Evolutionary conservation across 345 rosid species (phyloP).

Genomic region (Zanthoxylum bungeanum): DNA sequence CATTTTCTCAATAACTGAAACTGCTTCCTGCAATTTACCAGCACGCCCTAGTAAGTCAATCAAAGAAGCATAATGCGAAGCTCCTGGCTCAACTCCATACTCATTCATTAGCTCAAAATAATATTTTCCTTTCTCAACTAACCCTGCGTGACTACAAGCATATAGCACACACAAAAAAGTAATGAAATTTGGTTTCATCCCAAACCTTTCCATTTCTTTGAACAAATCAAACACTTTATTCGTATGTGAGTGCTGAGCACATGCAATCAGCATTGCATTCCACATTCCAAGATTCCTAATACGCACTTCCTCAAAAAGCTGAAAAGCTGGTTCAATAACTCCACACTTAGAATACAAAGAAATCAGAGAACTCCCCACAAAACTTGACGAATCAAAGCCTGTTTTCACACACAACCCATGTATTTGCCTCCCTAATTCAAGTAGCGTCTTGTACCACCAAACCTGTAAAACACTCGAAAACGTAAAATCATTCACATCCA

Average conservation of each 20-base stretch:
- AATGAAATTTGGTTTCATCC: slow-evolving; percentile 76
- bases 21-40: slow-evolving; percentile 74
- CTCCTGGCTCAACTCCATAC: slow-evolving; percentile 58
- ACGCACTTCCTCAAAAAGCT: slow-evolving; percentile 50
- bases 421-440: slow-evolving; percentile 83
- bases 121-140: slow-evolving; percentile 55
- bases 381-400: slow-evolving; percentile 59
- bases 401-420: slow-evolving; percentile 79
- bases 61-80: slow-evolving; percentile 82
- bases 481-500: slow-evolving; percentile 81
- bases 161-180: slow-evolving; percentile 70
- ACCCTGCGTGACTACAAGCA: slow-evolving; percentile 90
- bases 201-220: slow-evolving; percentile 45
- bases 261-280: slow-evolving; percentile 87
- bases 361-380: slow-evolving; percentile 76
- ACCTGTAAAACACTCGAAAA: slow-evolving; percentile 73
- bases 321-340: slow-evolving; percentile 57
- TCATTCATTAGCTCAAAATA: slow-evolving; percentile 73
- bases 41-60: slow-evolving; percentile 84
- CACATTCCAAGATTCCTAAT: slow-evolving; percentile 75
- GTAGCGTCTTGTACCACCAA: slow-evolving; percentile 65
- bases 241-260: slow-evolving; percentile 68
- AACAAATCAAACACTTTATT: slow-evolving; percentile 50
- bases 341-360: slow-evolving; percentile 84
- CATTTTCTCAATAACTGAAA: slow-evolving; percentile 50